Conservation (phyloP, 805 yeast species). For the Saturnispora ahearnii region DNA sequence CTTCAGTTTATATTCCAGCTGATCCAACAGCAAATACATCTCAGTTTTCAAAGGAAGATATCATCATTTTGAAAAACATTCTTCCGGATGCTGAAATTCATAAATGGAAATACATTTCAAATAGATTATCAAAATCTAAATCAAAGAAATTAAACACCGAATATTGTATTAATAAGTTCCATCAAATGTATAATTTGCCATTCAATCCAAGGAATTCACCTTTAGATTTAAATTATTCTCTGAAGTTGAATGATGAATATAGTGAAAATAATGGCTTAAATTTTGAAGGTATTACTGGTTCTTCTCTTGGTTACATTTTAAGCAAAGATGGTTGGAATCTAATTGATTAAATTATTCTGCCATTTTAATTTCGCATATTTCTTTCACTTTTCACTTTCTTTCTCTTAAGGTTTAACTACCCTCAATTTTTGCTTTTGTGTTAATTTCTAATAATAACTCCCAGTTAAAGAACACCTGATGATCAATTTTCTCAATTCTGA, state of each 20-base stretch:
- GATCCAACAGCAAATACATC: constrained; percentile 19
- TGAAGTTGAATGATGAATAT: constrained; percentile 11
- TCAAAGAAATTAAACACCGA: constrained; percentile 27
- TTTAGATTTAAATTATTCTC: constrained; percentile 17
- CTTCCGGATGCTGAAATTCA: constrained; percentile 27
- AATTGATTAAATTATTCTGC: constrained; percentile 9
- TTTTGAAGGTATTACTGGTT: constrained; percentile 27
- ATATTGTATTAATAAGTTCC: constrained; percentile 24
- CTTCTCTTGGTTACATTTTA: constrained; percentile 26
- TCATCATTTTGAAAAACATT: constrained; percentile 20
- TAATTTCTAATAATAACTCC: too few relatives aligned
- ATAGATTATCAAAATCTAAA: constrained; percentile 23
- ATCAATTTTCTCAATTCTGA: neutral
- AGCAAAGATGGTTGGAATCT: constrained; percentile 27
- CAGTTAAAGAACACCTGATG: too few relatives aligned
- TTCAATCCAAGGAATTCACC: constrained; percentile 21
- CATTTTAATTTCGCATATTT: neutral
- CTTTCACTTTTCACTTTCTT: too few relatives aligned
- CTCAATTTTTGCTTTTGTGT: too few relatives aligned
- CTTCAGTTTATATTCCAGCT: constrained; percentile 19
- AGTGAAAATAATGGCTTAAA: constrained; percentile 10
- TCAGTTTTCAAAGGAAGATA: constrained; percentile 26
- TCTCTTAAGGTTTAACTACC: too few relatives aligned
- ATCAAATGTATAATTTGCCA: constrained; percentile 27
- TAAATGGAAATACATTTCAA: constrained; percentile 28